phyloP scores from a whole-genome alignment of 352 stramenopile genomes.

The Bremia lactucae region DNA sequence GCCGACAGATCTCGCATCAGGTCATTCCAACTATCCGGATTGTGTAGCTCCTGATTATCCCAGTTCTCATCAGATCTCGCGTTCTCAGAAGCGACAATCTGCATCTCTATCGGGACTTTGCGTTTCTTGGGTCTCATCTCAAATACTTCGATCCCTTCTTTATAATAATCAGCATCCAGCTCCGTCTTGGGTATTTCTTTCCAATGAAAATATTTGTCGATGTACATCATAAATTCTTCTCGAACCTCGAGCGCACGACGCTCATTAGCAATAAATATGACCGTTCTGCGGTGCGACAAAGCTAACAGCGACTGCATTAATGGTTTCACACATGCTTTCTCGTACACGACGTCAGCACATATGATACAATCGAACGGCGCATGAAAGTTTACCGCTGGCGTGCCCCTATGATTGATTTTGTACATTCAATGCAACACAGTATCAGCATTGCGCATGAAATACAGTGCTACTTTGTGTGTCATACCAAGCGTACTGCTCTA shows the following conservation, averaged over 20 bases:
- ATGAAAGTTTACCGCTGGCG: constrained; percentile 34
- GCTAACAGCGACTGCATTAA: constrained; percentile 72
- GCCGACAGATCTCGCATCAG: constrained; percentile 30
- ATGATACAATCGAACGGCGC: constrained; percentile 73
- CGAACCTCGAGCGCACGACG: constrained; percentile 45
- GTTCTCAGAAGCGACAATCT: constrained; percentile 27
- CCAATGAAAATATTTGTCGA: constrained; percentile 68
- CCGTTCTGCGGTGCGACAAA: constrained; percentile 64
- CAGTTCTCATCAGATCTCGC: constrained; percentile 7
- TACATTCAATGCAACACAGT: background rate
- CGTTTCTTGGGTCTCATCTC: constrained; percentile 68
- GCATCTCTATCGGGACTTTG: constrained; percentile 60
- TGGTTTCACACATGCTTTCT: constrained; percentile 63
- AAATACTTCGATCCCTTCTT: constrained; percentile 71
- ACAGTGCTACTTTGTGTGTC: background rate
- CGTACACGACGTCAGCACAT: constrained; percentile 75
- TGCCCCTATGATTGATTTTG: constrained; percentile 58
- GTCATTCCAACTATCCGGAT: constrained; percentile 61
- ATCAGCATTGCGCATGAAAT: background rate
- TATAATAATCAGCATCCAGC: constrained; percentile 53
- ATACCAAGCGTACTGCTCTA: constrained; percentile 48
- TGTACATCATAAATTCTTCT: constrained; percentile 52
- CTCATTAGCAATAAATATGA: constrained; percentile 73
- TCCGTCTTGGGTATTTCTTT: constrained; percentile 50
- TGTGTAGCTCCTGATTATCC: constrained; percentile 33